phyloP scores from a whole-genome alignment of 2,329 filamentous ascomycete genomes.

The Coniochaeta pulveracea region DNA sequence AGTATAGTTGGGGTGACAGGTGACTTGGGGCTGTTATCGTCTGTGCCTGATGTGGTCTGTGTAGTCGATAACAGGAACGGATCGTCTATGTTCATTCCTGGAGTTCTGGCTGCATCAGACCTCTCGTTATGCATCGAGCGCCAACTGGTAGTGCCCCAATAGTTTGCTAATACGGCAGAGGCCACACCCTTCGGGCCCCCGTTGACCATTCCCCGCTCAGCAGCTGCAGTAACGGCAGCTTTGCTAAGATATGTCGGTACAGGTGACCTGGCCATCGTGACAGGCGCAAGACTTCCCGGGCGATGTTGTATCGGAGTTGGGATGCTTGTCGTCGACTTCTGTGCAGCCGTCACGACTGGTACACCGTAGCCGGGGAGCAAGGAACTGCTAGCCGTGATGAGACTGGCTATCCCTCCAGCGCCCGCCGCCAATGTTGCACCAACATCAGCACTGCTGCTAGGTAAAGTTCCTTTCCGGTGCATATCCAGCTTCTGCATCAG shows the following conservation, averaged over 20 bases:
- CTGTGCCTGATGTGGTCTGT: constrained; percentile 14
- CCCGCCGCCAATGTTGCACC: constrained; percentile 28
- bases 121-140: constrained; percentile 20
- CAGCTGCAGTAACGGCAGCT: constrained; percentile 69
- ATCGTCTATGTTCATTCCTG: constrained; percentile 20
- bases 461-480: constrained; percentile 67
- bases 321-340: constrained; percentile 7
- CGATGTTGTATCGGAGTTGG: constrained; percentile 15
- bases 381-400: constrained; percentile 77
- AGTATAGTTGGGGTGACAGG: too few relatives aligned
- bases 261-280: constrained; percentile 73
- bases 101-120: constrained; percentile 12
- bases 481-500: constrained; percentile 91
- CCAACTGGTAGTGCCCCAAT: constrained; percentile 88
- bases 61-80: constrained; percentile 25
- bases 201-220: constrained; percentile 59
- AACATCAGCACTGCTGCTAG: constrained; percentile 27
- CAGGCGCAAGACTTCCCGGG: constrained; percentile 61
- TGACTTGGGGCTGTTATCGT: neutral
- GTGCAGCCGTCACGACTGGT: constrained; percentile 3
- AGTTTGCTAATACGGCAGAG: constrained; percentile 79
- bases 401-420: constrained; percentile 63
- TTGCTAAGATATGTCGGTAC: constrained; percentile 78
- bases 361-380: constrained; percentile 51
- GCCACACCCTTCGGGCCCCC: constrained; percentile 57